These are phyloP conservation scores for Hirschioporus abietinus DNA, from an alignment of 768 basidiomycete species.

Conservation along the genomic window DNA sequence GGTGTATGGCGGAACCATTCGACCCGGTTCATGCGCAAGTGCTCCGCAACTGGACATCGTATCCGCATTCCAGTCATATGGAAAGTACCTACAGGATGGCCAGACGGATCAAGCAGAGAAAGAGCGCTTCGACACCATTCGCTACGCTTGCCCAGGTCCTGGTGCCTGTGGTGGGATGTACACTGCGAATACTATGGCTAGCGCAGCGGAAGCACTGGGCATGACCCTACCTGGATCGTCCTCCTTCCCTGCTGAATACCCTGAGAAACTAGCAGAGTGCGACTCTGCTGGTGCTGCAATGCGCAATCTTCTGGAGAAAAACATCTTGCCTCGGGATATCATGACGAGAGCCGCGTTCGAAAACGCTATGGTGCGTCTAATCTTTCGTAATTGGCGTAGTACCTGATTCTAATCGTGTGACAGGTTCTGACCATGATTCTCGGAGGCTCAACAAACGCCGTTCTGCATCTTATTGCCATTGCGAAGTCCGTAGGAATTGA, in stretches of 20 bases:
- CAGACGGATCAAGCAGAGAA: conserved; percentile 77
- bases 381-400: not conserved
- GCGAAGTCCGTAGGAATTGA: conserved; percentile 93
- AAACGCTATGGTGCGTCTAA: conserved; percentile 79
- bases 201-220: conserved; percentile 89
- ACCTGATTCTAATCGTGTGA: conserved; percentile 1
- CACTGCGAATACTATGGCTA: conserved; percentile 98
- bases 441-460: conserved; percentile 97
- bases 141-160: conserved; percentile 94
- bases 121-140: conserved; percentile 79
- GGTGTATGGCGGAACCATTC: conserved; percentile 97
- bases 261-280: conserved; percentile 85
- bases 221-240: conserved; percentile 98
- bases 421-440: conserved; percentile 95
- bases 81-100: conserved; percentile 89
- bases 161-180: conserved; percentile 99
- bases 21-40: conserved; percentile 87
- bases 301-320: conserved; percentile 82
- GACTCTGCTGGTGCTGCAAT: conserved; percentile 76
- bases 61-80: conserved; percentile 96
- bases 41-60: conserved; percentile 89
- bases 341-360: conserved; percentile 97
- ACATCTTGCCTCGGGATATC: conserved; percentile 90
- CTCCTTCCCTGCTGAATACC: conserved; percentile 89
- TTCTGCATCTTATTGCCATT: conserved; percentile 93